Evolutionary conservation across 768 basidiomycete genomes (phyloP).

Genomic region (Leccinum subgranulosum): DNA sequence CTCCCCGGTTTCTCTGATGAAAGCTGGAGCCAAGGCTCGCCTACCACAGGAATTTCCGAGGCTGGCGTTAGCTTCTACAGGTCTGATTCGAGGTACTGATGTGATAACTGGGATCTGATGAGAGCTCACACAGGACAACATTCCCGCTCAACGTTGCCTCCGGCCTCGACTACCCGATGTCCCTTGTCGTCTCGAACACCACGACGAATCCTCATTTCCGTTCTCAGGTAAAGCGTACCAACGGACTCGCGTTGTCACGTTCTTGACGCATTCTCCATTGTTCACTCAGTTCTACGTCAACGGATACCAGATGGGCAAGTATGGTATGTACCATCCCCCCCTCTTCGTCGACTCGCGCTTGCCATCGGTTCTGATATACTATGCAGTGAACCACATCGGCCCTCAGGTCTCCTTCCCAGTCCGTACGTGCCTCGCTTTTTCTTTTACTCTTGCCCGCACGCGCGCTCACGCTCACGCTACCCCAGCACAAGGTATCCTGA

Average conservation of each 20-base stretch:
- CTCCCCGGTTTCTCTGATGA: slow-evolving; percentile 53
- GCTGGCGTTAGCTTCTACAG: slow-evolving; percentile 51
- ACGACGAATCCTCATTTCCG: slow-evolving; percentile 44
- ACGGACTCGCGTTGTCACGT: not conserved
- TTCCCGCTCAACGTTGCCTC: slow-evolving; percentile 44
- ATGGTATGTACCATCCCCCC: slow-evolving; percentile 5
- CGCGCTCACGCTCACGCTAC: slow-evolving; percentile 6
- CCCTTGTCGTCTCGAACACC: slow-evolving; percentile 43
- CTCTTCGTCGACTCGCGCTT: no score
- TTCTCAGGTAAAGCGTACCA: slow-evolving; percentile 16
- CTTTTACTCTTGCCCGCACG: not conserved
- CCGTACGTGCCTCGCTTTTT: slow-evolving; percentile 13
- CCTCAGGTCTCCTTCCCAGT: slow-evolving; percentile 26
- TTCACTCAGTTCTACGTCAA: slow-evolving; percentile 23
- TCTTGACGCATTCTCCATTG: not conserved
- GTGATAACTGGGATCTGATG: not conserved
- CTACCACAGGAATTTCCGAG: slow-evolving; percentile 38
- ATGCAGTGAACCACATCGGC: slow-evolving; percentile 22
- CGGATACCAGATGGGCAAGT: slow-evolving; percentile 28
- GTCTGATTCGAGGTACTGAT: slow-evolving; percentile 16
- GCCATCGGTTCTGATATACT: not conserved
- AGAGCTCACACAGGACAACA: slow-evolving; percentile 19
- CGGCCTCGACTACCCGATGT: slow-evolving; percentile 48
- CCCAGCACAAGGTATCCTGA: slow-evolving; percentile 48
- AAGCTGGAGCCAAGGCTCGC: slow-evolving; percentile 41